Base-by-base conservation (phyloP, 345 rosid genomes). In the Geranium brycei region DNA sequence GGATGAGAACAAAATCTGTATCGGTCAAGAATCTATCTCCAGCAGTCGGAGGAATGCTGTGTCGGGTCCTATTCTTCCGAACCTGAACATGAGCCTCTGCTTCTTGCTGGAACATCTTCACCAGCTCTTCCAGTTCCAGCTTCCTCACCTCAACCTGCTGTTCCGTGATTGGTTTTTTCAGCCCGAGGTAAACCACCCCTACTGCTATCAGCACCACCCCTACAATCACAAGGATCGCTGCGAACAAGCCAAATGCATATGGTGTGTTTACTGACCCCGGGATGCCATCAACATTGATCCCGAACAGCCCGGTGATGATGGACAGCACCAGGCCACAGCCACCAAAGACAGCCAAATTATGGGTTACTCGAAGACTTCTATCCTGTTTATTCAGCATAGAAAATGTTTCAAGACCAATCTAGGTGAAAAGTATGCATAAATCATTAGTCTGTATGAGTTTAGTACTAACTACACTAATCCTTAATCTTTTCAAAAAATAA, bases 281-380 rank as follows among this genome's bases (percentile, higher is more conserved):
- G 28, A 93, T 93, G 17, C 97, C 99, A 64, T 93, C 99, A n/a
- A 93, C 96, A 66, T 93, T 93, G 84, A 93, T 93, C 1, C 99
- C 99, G 64, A 93, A 93, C 47, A 93, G 72, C 58, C 99, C 97
- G 0, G 95, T 89, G 62, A 90, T 57, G 68, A 90, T 71, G 0
- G 91, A 69, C 19, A 93, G 91, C 57, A 93, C 87, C 23, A 93
- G 82, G 31, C 99, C 99, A 8, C 96, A 85, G 32, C 99, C 99
- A 38, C 99, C 99, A 35, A 90, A 85, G 17, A 93, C 97, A 3
- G 90, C 85, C 68, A 93, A 63, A 76, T 93, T 93, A 69, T 93
- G 99, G 65, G 91, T 93, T 53, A 93, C 85, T 64, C 92, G 77
- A 14, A 93, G 84, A 76, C 99, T 93, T 75, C 78, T 81, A 70